Evolutionary conservation across 2,329 filamentous ascomycete species (phyloP).

Genomic region (Dothidotthia symphoricarpi): DNA sequence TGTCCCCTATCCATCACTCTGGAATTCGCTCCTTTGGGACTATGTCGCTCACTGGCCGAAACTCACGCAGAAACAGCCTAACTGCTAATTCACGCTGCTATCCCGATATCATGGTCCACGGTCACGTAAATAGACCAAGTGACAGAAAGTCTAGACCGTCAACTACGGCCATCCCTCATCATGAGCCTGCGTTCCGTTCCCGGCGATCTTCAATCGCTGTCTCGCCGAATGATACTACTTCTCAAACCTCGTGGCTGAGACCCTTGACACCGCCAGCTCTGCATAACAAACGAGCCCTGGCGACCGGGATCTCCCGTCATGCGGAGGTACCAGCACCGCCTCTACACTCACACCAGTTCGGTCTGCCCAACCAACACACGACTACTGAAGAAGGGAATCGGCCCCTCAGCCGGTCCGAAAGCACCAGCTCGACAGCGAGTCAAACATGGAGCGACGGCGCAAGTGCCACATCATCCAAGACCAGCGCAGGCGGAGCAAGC

Average conservation of each 20-base stretch:
- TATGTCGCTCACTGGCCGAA: conserved; percentile 29
- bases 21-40: conserved; percentile 38
- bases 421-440: conserved; percentile 25
- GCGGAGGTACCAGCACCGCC: conserved; percentile 22
- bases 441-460: conserved; percentile 33
- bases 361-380: conserved; percentile 8
- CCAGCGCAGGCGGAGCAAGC: conserved; percentile 21
- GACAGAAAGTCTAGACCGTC: conserved; percentile 13
- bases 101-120: conserved; percentile 42
- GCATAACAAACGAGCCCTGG: conserved; percentile 11
- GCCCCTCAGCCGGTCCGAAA: conserved; percentile 27
- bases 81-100: conserved; percentile 21
- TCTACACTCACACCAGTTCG: conserved; percentile 22
- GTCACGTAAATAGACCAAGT: conserved; percentile 41
- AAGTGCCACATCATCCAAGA: conserved; percentile 31
- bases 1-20: conserved; percentile 29
- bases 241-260: conserved; percentile 22
- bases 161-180: not conserved
- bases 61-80: conserved; percentile 31
- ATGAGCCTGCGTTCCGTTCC: conserved; percentile 3
- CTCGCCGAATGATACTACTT: conserved; percentile 13
- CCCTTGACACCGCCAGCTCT: conserved; percentile 14
- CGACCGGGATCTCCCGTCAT: conserved; percentile 11
- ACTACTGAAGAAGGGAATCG: conserved; percentile 1
- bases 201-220: conserved; percentile 14